Evolutionary conservation across 1,284 basidiomycete genomes (phyloP).

Genomic region (Inonotus obliquus): DNA sequence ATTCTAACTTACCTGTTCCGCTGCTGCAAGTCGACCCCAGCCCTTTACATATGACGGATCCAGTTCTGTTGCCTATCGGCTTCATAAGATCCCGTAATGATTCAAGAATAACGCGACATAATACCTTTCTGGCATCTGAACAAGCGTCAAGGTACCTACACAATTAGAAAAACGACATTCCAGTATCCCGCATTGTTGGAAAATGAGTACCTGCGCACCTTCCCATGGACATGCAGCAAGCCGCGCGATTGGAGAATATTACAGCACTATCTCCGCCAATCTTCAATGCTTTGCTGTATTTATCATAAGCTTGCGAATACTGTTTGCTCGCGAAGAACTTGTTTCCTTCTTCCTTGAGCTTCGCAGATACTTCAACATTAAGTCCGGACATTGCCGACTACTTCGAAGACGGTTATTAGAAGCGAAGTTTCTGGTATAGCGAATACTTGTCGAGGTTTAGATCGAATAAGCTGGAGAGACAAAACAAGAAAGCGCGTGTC

Average conservation of each 20-base stretch:
- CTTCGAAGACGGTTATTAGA: no score
- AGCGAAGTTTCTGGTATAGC: no score
- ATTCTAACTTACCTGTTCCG: not conserved
- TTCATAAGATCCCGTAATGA: not conserved
- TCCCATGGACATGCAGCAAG: conserved; percentile 25
- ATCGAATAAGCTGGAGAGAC: no score
- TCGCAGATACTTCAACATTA: not conserved
- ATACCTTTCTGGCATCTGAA: conserved; percentile 9
- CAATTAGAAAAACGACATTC: not conserved
- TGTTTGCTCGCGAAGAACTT: conserved; percentile 29
- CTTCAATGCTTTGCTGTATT: conserved; percentile 33
- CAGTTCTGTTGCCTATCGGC: conserved; percentile 5
- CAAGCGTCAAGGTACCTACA: conserved; percentile 10
- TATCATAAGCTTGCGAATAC: conserved; percentile 29
- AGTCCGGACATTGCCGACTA: not conserved
- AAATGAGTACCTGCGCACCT: conserved; percentile 1
- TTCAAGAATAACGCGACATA: not conserved
- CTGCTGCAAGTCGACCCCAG: conserved; percentile 7
- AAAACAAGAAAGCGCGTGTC: not conserved
- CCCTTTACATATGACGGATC: conserved; percentile 6
- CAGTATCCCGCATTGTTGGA: not conserved
- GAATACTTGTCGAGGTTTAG: no score
- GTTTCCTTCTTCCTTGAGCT: conserved; percentile 36
- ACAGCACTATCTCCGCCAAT: conserved; percentile 30
- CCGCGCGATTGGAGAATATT: conserved; percentile 35